Base-by-base conservation (phyloP, 441 rosid species). In the Kokia cookei region DNA sequence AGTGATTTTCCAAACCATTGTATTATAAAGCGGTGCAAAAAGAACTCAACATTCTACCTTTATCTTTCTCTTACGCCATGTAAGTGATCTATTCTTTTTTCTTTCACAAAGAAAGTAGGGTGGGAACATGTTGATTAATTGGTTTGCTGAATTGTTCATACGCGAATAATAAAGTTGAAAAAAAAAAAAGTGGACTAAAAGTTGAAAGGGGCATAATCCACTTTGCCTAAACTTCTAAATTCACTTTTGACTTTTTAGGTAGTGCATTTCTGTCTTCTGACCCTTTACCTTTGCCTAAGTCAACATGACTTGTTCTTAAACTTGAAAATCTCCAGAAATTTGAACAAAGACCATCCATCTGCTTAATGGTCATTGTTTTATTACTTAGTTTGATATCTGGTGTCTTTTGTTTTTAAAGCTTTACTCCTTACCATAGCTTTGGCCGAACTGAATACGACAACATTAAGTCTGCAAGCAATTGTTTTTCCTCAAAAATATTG, bases 11-110 rank as follows among this genome's bases (percentile, higher is more conserved):
- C 92, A 0, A 89, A 93, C 72, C 96, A 90, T 68, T 94, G 98
- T 80, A 79, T 93, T 71, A 90, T 93, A 71, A 91, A 76, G 81
- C 84, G 97, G 84, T 88, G 86, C 77, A 89, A 88, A 89, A 90
- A 81, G 86, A 90, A 84, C 29, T 88, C 94, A 9, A 93, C 96
- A 0, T 93, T 93, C 78, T 91, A 76, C 86, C 89, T 93, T 73
- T 89, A 85, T 82, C 94, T 95, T 59, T 87, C 93, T 59, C 91
- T 84, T 57, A 73, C 86, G 7, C 87, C 96, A 72, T 86, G 99
- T 93, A 84, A 93, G 97, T 86, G 14, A 35, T 59, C 29, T 69
- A 69, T 22, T 73, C 79, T 17, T 1, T 60, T 27, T 7, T 24
- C 3, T 59, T 12, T 42, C 11, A 43, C 5, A 43, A n/a, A 22